These are phyloP conservation scores for Cercospora nicotianae DNA, from an alignment of 2,329 filamentous ascomycete species.

Conservation along the genomic window DNA sequence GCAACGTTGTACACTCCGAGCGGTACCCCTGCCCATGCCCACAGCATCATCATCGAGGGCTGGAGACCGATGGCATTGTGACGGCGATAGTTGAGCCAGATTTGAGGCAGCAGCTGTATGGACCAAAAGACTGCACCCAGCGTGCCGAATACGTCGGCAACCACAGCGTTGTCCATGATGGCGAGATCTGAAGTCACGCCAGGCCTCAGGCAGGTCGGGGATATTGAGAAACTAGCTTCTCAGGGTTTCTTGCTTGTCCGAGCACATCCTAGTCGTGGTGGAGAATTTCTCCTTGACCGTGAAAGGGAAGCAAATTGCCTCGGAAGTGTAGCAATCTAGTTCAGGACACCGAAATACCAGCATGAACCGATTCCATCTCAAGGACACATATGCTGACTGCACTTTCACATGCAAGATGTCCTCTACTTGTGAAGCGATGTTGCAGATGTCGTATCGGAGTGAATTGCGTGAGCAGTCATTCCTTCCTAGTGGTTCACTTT, in stretches of 20 bases:
- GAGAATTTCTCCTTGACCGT: not conserved
- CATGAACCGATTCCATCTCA: not conserved
- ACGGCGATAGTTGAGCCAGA: conserved; percentile 65
- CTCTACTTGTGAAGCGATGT: not conserved
- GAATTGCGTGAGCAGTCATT: not conserved
- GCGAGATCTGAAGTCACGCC: not conserved
- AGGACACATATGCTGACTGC: not conserved
- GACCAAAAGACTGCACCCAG: conserved; percentile 66
- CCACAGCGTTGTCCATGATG: conserved; percentile 23
- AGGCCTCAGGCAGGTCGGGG: not conserved
- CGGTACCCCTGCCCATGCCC: conserved; percentile 67
- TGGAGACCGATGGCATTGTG: conserved; percentile 67
- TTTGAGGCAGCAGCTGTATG: conserved; percentile 68
- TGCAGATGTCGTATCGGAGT: not conserved
- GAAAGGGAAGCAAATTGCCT: not conserved
- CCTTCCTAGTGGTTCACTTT: conserved; percentile 1
- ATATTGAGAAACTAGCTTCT: not conserved
- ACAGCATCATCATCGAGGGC: conserved; percentile 71
- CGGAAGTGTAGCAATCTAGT: not conserved
- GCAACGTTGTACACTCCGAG: conserved; percentile 63
- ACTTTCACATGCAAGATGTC: not conserved
- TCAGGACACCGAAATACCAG: not conserved
- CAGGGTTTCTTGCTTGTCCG: conserved; percentile 1
- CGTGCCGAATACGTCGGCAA: conserved; percentile 60
- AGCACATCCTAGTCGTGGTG: not conserved